Evolutionary conservation across 805 yeast genomes (phyloP).

Genomic region (Wickerhamomyces canadensis): DNA sequence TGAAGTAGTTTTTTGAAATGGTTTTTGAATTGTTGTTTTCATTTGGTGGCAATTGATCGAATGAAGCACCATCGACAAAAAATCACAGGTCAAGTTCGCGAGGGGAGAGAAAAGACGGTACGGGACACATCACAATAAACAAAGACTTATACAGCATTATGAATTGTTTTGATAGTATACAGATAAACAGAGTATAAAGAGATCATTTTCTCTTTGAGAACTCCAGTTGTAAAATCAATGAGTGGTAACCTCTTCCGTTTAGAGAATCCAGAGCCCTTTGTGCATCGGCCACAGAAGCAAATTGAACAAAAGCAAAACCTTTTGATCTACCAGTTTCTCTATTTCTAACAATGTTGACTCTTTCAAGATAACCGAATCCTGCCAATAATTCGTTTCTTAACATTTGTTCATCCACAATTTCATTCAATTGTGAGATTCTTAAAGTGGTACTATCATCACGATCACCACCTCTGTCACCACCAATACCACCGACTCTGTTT

Average conservation of each 20-base stretch:
- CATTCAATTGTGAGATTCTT: conserved; percentile 87
- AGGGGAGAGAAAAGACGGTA: background rate
- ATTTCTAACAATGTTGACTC: conserved; percentile 82
- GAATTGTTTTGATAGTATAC: background rate
- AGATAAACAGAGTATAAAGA: background rate
- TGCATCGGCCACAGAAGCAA: conserved; percentile 62
- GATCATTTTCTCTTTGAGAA: conserved; percentile 41
- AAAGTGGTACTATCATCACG: conserved; percentile 86
- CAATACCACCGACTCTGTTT: conserved; percentile 27
- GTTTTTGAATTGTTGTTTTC: too few species aligned
- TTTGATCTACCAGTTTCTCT: conserved; percentile 91
- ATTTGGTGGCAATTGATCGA: conserved; percentile 9
- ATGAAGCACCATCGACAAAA: too few species aligned
- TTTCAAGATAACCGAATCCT: conserved; percentile 58
- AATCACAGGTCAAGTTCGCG: background rate
- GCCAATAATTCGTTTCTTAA: conserved; percentile 66
- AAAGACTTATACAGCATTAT: background rate
- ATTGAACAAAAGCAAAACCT: conserved; percentile 93
- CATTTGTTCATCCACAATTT: conserved; percentile 75
- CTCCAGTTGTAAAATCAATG: conserved; percentile 67
- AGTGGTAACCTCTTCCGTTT: conserved; percentile 90
- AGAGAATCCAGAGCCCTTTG: conserved; percentile 68
- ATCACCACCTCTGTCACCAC: conserved; percentile 42
- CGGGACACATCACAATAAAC: background rate
- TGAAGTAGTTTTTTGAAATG: background rate